Conservation (phyloP, 371 early-diverging fungal species). For the Encephalitozoon hellem region DNA sequence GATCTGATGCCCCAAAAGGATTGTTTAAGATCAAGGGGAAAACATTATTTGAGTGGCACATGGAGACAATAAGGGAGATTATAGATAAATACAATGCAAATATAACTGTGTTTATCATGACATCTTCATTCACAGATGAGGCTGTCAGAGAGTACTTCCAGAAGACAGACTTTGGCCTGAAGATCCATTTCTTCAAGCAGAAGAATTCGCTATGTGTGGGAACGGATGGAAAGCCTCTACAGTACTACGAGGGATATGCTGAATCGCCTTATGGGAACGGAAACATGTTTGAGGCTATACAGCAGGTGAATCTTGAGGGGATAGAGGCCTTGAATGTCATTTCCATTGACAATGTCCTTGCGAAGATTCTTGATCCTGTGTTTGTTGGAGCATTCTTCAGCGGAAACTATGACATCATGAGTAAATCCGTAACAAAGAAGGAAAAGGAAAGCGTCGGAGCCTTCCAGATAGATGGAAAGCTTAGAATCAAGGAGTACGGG, state of each 20-base stretch:
- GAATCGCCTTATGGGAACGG: conserved; percentile 59
- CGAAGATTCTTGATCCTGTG: conserved; percentile 54
- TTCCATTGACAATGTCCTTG: conserved; percentile 59
- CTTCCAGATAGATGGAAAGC: conserved; percentile 31
- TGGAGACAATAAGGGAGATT: conserved; percentile 33
- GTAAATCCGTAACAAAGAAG: conserved; percentile 40
- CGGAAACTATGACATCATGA: conserved; percentile 42
- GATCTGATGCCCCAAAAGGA: conserved; percentile 55
- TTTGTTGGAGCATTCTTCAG: conserved; percentile 43
- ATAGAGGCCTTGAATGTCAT: conserved; percentile 53
- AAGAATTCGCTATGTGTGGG: conserved; percentile 37
- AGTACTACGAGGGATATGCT: conserved; percentile 3
- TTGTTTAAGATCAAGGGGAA: conserved; percentile 44
- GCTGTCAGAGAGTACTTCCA: conserved; percentile 47
- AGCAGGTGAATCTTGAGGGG: conserved; percentile 2
- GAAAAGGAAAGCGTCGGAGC: conserved; percentile 55
- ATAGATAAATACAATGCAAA: conserved; percentile 19
- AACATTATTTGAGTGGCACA: conserved; percentile 49
- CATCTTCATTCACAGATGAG: conserved; percentile 48
- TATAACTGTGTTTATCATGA: conserved; percentile 55
- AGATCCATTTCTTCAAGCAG: conserved; percentile 56
- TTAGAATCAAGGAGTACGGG: conserved; percentile 45
- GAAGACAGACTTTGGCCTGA: conserved; percentile 28
- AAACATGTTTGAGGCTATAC: conserved; percentile 52
- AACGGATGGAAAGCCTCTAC: not conserved